phyloP scores from a whole-genome alignment of 257 asterid species.

The Jaltomata sinuosa region DNA sequence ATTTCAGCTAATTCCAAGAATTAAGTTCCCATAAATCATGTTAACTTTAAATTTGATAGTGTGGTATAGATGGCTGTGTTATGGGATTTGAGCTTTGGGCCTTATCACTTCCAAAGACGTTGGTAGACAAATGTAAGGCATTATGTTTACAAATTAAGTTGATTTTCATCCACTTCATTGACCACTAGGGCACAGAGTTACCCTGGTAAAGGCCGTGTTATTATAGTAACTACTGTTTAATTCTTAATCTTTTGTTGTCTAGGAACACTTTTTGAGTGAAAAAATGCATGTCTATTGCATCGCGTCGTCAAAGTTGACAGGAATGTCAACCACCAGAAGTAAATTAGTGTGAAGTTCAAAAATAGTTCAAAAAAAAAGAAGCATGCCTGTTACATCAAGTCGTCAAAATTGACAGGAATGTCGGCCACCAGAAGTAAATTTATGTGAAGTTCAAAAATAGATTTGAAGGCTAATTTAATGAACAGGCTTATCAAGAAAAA shows the following conservation, averaged over 20 bases:
- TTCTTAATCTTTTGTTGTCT: background rate
- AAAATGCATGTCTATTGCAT: background rate
- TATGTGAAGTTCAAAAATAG: background rate
- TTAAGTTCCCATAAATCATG: background rate
- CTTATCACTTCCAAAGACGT: background rate
- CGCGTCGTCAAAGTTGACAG: background rate
- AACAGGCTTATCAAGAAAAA: background rate
- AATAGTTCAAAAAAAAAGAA: background rate
- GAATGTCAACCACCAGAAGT: background rate
- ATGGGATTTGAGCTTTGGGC: background rate
- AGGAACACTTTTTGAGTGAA: background rate
- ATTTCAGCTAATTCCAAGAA: background rate
- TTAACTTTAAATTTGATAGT: background rate
- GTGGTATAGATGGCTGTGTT: background rate
- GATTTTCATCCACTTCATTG: background rate
- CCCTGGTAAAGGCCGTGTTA: background rate
- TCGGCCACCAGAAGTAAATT: background rate
- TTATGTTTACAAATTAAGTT: background rate
- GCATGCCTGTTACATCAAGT: background rate
- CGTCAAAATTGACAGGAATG: background rate
- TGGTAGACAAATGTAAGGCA: background rate
- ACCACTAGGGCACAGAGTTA: background rate
- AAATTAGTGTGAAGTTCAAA: background rate
- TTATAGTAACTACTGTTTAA: background rate
- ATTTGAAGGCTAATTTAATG: background rate